Percentiles rank a stretch among this genome's conserved stretches.
Evolutionary conservation across 306 rosid species (phyloP).

Genomic region (Cucumis hystrix): DNA sequence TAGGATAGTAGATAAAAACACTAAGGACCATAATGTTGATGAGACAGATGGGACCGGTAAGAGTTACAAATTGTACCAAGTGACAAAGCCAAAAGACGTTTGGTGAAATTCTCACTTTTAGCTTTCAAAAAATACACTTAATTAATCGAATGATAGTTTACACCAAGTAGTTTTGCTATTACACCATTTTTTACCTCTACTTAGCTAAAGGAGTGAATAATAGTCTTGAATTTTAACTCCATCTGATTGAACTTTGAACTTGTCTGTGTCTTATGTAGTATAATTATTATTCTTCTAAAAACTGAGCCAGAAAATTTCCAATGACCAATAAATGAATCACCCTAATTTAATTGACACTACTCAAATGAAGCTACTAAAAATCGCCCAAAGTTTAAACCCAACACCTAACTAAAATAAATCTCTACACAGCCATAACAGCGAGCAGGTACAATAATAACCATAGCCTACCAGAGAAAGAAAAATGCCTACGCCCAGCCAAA

Average conservation of each 20-base stretch:
- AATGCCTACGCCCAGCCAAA: no score
- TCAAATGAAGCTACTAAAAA: neutral
- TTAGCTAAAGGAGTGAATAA: neutral
- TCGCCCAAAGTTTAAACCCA: neutral
- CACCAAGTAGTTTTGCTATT: neutral
- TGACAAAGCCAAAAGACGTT: neutral
- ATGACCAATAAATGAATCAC: neutral
- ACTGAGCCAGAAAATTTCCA: neutral
- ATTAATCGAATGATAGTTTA: neutral
- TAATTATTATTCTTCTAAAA: neutral
- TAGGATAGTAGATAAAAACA: neutral
- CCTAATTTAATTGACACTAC: neutral
- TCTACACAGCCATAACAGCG: neutral
- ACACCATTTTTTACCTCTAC: neutral
- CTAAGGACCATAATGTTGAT: neutral
- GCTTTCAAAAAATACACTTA: no score
- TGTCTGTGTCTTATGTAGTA: neutral
- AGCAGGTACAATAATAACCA: neutral
- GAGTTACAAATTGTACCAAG: neutral
- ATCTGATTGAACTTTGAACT: neutral
- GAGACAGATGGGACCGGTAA: neutral
- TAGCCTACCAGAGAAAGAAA: no score
- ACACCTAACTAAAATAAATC: neutral
- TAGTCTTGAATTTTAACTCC: neutral
- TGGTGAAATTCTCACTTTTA: neutral